phyloP scores from a whole-genome alignment of 352 stramenopile species.

The Globisporangium takayamanum region DNA sequence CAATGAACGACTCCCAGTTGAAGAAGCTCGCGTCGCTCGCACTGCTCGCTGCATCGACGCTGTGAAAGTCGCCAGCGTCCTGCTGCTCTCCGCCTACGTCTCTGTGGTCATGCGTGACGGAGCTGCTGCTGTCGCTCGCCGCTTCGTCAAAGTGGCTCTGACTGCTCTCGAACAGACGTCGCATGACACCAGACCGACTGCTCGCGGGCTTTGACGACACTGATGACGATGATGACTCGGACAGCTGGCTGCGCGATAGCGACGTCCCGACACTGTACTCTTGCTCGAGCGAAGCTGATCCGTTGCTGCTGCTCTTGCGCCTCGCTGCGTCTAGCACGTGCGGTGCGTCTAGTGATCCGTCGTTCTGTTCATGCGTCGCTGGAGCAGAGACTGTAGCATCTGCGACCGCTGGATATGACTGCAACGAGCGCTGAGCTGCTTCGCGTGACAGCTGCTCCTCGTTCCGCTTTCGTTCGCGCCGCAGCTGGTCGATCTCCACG shows the following conservation, averaged over 20 bases:
- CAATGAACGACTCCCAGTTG: slow-evolving; percentile 66
- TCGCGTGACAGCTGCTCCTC: neutral
- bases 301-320: slow-evolving; percentile 21
- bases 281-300: slow-evolving; percentile 21
- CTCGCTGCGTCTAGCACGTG: neutral
- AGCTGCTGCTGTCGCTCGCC: neutral
- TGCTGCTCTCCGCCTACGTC: neutral
- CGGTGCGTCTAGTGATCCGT: neutral
- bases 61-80: neutral
- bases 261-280: slow-evolving; percentile 30
- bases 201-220: neutral
- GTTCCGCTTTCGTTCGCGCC: slow-evolving; percentile 37
- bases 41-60: slow-evolving; percentile 10
- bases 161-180: slow-evolving; percentile 4
- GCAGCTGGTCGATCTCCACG: slow-evolving; percentile 49
- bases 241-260: slow-evolving; percentile 55
- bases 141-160: slow-evolving; percentile 4
- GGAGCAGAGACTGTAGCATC: neutral
- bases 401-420: neutral
- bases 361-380: too few relatives aligned
- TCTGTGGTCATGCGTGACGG: too few relatives aligned
- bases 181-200: neutral
- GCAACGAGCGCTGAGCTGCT: neutral
- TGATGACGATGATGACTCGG: slow-evolving; percentile 20
- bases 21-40: slow-evolving; percentile 21